phyloP scores from a whole-genome alignment of 495 filamentous ascomycete genomes.

The Lophiotrema nucula region DNA sequence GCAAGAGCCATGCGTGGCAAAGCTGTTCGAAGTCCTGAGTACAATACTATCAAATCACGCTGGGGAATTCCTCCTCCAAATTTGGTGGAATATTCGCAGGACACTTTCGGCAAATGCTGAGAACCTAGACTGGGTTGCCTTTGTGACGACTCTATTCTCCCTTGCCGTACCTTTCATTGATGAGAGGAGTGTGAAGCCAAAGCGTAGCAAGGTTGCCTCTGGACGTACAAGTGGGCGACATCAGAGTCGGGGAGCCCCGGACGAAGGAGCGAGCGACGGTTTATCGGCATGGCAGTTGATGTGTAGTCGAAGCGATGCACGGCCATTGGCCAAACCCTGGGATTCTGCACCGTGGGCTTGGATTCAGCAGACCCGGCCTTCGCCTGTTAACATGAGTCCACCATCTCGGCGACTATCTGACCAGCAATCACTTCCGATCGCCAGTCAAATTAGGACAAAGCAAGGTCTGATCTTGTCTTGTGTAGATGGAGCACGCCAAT shows the following conservation, averaged over 20 bases:
- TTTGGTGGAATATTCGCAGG: conserved; percentile 74
- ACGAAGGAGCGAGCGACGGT: not conserved
- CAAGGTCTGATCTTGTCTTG: conserved; percentile 18
- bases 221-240: conserved; percentile 3
- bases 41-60: conserved; percentile 43
- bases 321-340: conserved; percentile 19
- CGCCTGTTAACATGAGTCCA: conserved; percentile 16
- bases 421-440: not conserved
- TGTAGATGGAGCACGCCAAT: conserved; percentile 18
- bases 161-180: conserved; percentile 47
- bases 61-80: conserved; percentile 63
- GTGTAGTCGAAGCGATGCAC: conserved; percentile 12
- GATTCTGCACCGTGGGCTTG: conserved; percentile 27
- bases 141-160: conserved; percentile 68
- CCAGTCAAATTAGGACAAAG: conserved; percentile 14
- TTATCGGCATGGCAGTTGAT: conserved; percentile 22
- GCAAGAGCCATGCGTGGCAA: conserved; percentile 15
- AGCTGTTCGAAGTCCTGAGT: conserved; percentile 17
- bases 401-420: not conserved
- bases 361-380: conserved; percentile 16
- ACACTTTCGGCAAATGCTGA: conserved; percentile 55
- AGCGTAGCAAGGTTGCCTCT: conserved; percentile 5
- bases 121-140: conserved; percentile 74
- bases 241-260: conserved; percentile 1
- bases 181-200: conserved; percentile 19